Evolutionary conservation across 352 stramenopile genomes (phyloP), one percentile per base, ranked within the genome.

Genomic region (Globisporangium apiculatum): DNA sequence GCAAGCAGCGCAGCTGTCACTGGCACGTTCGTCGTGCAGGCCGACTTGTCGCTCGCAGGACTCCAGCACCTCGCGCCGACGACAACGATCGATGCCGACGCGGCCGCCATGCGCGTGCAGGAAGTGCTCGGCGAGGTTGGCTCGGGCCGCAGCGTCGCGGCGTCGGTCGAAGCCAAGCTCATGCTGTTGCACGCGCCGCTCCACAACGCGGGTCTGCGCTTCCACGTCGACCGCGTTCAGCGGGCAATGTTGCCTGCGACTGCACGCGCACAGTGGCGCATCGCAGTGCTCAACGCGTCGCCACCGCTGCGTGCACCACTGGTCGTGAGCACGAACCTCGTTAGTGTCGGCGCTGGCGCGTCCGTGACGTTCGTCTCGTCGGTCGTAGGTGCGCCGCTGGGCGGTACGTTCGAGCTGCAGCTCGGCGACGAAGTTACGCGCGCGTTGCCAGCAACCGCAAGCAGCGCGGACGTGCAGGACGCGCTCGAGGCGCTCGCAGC

Each of bases 121-220:
- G 71, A 79, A 51, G 35, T 72, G 3, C 37, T 66, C 7, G 65
- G 48, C 4, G 56, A 72, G n/a, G 40, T 63, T 38, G 64, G 51
- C 50, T 68, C 60, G 24, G 71, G 68, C 5, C 55, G 56, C 51
- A 58, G 60, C 38, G 31, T 35, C 7, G 47, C 38, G 2, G 71
- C 73, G 58, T 79, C 71, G 1, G 68, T 76, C 47, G 68, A 79
- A 58, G 66, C 60, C 6, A 51, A 53, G 10, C 18, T 79, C 7
- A 36, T 58, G 14, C 4, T 24, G 7, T 48, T 75, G 8, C 72
- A 70, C 53, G 43, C 50, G 31, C 50, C 53, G 2, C n/a, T 38
- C 5, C 42, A 47, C 15, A 10, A 36, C 37, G 7, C 51, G 17
- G 15, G 24, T 10, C 5, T 58, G 17, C 43, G 48, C 11, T 61